These are phyloP conservation scores for Acrocalymma vagum DNA, from an alignment of 2,329 filamentous ascomycete genomes.

Conservation along the genomic window DNA sequence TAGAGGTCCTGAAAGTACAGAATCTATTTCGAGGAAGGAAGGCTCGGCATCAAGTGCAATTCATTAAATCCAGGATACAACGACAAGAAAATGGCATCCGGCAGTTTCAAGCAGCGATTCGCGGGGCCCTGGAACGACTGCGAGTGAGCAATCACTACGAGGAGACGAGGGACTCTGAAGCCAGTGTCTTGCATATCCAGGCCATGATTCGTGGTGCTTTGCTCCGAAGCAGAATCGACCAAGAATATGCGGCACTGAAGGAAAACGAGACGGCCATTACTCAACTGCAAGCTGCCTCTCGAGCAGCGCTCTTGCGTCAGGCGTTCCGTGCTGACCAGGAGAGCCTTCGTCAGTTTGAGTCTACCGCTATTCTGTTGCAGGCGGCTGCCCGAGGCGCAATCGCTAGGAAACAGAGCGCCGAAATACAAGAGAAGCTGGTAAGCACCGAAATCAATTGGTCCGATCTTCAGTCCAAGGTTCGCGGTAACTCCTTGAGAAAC, in stretches of 20 bases:
- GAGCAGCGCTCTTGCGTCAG: constrained; percentile 52
- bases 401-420: constrained; percentile 50
- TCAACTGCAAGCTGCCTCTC: constrained; percentile 50
- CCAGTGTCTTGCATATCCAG: constrained; percentile 62
- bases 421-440: constrained; percentile 52
- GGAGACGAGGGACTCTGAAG: constrained; percentile 69
- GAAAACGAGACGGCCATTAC: constrained; percentile 61
- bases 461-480: constrained; percentile 55
- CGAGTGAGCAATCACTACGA: constrained; percentile 63
- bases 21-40: constrained; percentile 77
- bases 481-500: constrained; percentile 47
- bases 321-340: constrained; percentile 44
- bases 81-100: constrained; percentile 55
- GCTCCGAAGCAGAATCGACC: constrained; percentile 64
- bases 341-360: constrained; percentile 47
- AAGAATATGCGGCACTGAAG: constrained; percentile 41
- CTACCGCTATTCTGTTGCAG: constrained; percentile 65
- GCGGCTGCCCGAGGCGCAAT: constrained; percentile 66
- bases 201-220: constrained; percentile 71
- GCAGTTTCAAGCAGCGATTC: constrained; percentile 66
- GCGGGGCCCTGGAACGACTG: constrained; percentile 55
- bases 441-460: constrained; percentile 51
- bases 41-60: constrained; percentile 54
- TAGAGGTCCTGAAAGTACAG: constrained; percentile 80
- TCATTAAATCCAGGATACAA: constrained; percentile 57